Percentiles rank a stretch among this genome's conserved stretches.
phyloP scores from a whole-genome alignment of 306 rosid genomes.

The Glycine tomentella region DNA sequence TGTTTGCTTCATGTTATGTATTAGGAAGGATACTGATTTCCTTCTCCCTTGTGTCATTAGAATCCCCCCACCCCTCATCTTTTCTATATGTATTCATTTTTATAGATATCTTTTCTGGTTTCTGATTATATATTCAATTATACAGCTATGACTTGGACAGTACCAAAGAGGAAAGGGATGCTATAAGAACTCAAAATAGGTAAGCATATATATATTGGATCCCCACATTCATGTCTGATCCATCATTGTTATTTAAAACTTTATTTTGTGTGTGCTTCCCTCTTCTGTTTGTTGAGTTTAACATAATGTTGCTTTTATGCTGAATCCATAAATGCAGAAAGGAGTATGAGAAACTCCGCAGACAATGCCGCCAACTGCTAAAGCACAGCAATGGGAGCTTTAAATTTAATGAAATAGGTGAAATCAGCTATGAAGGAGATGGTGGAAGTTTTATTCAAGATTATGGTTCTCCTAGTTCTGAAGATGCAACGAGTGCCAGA shows the following conservation, averaged over 20 bases:
- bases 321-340: conserved; percentile 67
- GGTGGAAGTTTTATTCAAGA: conserved; percentile 61
- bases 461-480: conserved; percentile 90
- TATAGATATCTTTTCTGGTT: conserved; percentile 38
- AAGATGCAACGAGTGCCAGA: conserved; percentile 87
- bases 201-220: conserved; percentile 40
- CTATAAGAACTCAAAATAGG: conserved; percentile 75
- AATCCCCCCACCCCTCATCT: neutral
- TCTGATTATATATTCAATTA: conserved; percentile 46
- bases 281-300: conserved; percentile 29
- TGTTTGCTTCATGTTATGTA: conserved; percentile 34
- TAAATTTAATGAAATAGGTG: conserved; percentile 66
- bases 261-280: conserved; percentile 25
- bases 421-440: conserved; percentile 64
- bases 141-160: conserved; percentile 89
- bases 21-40: conserved; percentile 13
- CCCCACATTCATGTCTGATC: conserved; percentile 30
- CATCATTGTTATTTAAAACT: conserved; percentile 27
- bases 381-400: conserved; percentile 63
- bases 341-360: conserved; percentile 85
- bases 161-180: conserved; percentile 83
- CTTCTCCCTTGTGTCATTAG: conserved; percentile 23
- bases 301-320: conserved; percentile 32
- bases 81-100: conserved; percentile 16
- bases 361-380: conserved; percentile 74